Base-by-base conservation (phyloP, 148 eudicot species). In the Rhododendron griersonianum region DNA sequence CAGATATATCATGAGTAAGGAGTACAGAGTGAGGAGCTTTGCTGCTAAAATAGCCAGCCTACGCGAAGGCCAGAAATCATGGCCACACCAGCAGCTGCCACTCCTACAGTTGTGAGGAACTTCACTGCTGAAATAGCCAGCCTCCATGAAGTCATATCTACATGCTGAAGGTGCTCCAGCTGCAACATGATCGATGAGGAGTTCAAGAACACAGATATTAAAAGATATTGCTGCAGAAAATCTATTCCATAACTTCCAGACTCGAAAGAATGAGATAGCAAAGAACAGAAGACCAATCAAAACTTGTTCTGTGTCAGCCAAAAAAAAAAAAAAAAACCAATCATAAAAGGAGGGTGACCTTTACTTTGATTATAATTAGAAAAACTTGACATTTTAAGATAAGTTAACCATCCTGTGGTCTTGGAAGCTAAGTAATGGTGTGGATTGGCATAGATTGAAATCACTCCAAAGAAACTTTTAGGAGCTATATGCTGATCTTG, bases 71-170 rank as follows among this genome's bases (percentile, higher is more conserved):
- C 96, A 25, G 96, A 90, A 48, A 96, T 78, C 33, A 96, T 92
- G 74, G 98, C 98, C n/a, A 87, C 93, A 81, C 98, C 99, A 16
- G 93, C 93, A 89, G 89, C 96, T 23, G 95, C 93, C 83, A 89
- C 91, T 75, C 98, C 98, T 73, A 94, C 50, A 48, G 93, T 87
- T 59, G 91, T 83, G 10, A 96, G 84, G 44, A 95, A 89, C 89
- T 93, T 95, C 76, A 78, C 85, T 5, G 85, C 88, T 19, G 93
- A 84, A 41, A 89, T n/a, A 15, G 85, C 53, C 11, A 86, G 77
- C 81, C 89, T 92, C 69, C 39, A 81, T 59, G 94, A 86, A 61
- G 98, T 93, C 41, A 90, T 87, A 50, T 91, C 90, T 47, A 90
- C 88, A 37, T 85, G 87, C 79, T 92, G 53, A 50, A 97, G 94